Evolutionary conservation across 2,329 filamentous ascomycete genomes (phyloP), one percentile per base, ranked within the genome.

Genomic region (Fusarium papillatum): DNA sequence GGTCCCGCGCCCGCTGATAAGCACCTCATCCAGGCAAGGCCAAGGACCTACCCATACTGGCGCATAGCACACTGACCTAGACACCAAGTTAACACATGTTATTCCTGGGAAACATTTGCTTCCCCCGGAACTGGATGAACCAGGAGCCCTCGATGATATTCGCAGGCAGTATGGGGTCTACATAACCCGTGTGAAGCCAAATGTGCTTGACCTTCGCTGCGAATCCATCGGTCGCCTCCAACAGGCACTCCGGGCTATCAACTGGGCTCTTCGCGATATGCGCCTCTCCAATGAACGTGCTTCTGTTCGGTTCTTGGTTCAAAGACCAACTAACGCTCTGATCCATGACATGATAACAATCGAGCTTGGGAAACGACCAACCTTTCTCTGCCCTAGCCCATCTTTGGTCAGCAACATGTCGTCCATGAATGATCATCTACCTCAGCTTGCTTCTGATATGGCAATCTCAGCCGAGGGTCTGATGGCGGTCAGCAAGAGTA

Each of bases 251-350:
- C 31, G 69, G 7, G 81, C 78, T 1, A 67, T 84, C 10, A 84
- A 84, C 67, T 80, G 77, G 79, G 68, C 59, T 8, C 77, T 85
- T 16, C 79, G 83, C 17, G 79, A 84, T n/a, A 76, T 84, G 73
- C 79, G 82, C 7, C 66, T 82, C 6, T 79, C 76, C 2, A 79
- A 78, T 7, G 76, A 82, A 17, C 72, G 78, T 24, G 61, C 76
- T 9, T 70, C 75, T 4, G 69, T 74, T 8, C 76, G 71, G 3
- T 83, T 82, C 59, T 66, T 84, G 13, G 76, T 80, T 5, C 83
- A 85, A 53, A 55, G 68, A 10, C 78, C 79, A 3, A 72, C 70
- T 3, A 71, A 74, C 22, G 67, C 66, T 14, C 48, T 63, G 17
- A 14, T 59, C 1, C 74, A 76, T 13, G 64, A 64, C 16, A 50